phyloP scores from a whole-genome alignment of 176 grass and related monocot species.

The Puya raimondii region DNA sequence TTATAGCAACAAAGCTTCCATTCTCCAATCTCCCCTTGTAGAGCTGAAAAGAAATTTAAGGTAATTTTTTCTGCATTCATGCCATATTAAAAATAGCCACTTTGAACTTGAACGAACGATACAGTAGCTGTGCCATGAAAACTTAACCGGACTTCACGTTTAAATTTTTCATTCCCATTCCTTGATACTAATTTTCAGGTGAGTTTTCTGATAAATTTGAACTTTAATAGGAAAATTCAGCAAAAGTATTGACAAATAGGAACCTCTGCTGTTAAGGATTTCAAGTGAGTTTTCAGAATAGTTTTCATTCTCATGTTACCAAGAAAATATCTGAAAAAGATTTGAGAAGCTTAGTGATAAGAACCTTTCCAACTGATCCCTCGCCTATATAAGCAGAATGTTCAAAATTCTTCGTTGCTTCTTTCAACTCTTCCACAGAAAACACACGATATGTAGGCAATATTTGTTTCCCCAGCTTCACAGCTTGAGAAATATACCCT shows the following conservation, averaged over 20 bases:
- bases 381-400: slow-evolving; percentile 65
- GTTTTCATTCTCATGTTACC: too few relatives aligned
- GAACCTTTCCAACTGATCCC: slow-evolving; percentile 94
- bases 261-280: too few relatives aligned
- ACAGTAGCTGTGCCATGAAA: background rate
- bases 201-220: too few relatives aligned
- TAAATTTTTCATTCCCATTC: background rate
- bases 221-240: too few relatives aligned
- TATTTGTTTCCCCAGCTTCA: slow-evolving; percentile 77
- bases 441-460: slow-evolving; percentile 54
- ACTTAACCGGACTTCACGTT: background rate
- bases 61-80: too few relatives aligned
- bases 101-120: background rate
- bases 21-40: slow-evolving; percentile 94
- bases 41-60: slow-evolving; percentile 54
- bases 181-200: too few relatives aligned
- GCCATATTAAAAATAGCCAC: background rate
- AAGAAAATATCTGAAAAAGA: background rate
- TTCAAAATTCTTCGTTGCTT: slow-evolving; percentile 81
- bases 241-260: too few relatives aligned
- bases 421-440: slow-evolving; percentile 90
- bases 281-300: too few relatives aligned
- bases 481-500: slow-evolving; percentile 91
- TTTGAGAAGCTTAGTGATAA: background rate
- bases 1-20: slow-evolving; percentile 68